A percentile compares a stretch with the other conserved stretches of the same genome.
phyloP scores from a whole-genome alignment of 495 filamentous ascomycete genomes.

The Penicillium cinerascens region DNA sequence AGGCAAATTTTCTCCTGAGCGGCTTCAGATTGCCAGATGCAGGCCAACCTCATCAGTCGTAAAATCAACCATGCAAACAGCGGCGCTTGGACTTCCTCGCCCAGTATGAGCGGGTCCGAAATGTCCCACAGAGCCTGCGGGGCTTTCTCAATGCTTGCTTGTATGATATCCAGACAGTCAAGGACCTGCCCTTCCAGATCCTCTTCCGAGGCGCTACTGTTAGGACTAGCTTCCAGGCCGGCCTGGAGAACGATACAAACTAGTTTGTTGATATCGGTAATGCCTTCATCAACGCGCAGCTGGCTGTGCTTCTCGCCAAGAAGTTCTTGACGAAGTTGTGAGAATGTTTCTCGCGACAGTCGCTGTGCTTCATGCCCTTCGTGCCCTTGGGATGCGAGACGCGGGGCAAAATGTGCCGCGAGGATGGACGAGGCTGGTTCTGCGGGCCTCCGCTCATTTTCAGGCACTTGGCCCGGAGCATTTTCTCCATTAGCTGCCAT shows the following conservation, averaged over 20 bases:
- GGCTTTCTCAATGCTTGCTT: conserved; percentile 66
- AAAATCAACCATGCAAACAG: conserved; percentile 72
- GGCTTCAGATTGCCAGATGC: conserved; percentile 21
- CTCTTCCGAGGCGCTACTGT: conserved; percentile 52
- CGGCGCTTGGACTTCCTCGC: conserved; percentile 54
- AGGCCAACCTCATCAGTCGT: conserved; percentile 34
- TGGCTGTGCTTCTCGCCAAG: conserved; percentile 44
- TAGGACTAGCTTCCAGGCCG: conserved; percentile 62
- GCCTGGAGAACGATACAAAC: conserved; percentile 80
- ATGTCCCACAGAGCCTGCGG: conserved; percentile 63
- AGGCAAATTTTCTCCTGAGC: conserved; percentile 28
- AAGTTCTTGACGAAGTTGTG: conserved; percentile 63
- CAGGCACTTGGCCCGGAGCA: conserved; percentile 10
- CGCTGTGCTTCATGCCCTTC: conserved; percentile 39
- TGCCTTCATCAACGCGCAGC: conserved; percentile 54
- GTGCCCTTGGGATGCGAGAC: conserved; percentile 38
- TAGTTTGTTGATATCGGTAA: conserved; percentile 74
- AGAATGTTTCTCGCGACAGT: conserved; percentile 53
- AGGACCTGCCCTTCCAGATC: conserved; percentile 54
- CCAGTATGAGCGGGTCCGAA: conserved; percentile 36
- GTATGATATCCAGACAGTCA: conserved; percentile 70
- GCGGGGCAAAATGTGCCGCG: conserved; percentile 59
- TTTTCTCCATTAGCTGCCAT: conserved; percentile 30
- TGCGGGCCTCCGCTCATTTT: conserved; percentile 20
- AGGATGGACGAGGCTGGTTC: conserved; percentile 64